Evolutionary conservation across 768 basidiomycete genomes (phyloP).

Genomic region (Tricholoma furcatifolium): DNA sequence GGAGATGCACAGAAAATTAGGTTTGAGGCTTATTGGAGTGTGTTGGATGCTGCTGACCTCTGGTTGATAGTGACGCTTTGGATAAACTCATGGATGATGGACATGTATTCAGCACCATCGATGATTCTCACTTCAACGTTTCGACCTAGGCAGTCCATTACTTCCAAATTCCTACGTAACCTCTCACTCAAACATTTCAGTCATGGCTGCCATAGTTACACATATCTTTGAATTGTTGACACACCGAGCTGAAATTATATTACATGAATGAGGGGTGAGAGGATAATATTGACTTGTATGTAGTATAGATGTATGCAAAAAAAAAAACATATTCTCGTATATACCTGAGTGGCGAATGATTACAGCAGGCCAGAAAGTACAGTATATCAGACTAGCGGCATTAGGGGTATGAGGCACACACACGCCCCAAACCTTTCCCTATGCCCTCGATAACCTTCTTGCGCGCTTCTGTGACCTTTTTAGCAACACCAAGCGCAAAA

Average conservation of each 20-base stretch:
- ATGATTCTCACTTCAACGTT: slow-evolving; percentile 76
- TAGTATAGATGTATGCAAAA: too few species aligned
- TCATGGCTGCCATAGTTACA: too few species aligned
- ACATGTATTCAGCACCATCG: slow-evolving; percentile 72
- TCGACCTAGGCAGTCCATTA: slow-evolving; percentile 30
- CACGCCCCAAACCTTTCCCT: slow-evolving; percentile 55
- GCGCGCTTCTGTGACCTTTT: slow-evolving; percentile 66
- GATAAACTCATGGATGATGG: slow-evolving; percentile 82
- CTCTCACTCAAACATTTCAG: too few species aligned
- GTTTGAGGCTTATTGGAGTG: slow-evolving; percentile 32
- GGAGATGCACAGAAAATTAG: slow-evolving; percentile 61
- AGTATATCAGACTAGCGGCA: too few species aligned
- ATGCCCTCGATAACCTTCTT: slow-evolving; percentile 72
- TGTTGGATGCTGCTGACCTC: slow-evolving; percentile 1
- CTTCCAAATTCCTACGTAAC: too few species aligned
- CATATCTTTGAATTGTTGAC: too few species aligned
- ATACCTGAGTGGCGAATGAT: too few species aligned
- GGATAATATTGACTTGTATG: too few species aligned
- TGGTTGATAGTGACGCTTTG: slow-evolving; percentile 59
- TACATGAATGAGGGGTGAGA: background rate
- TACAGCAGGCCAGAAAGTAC: too few species aligned
- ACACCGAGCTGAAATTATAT: too few species aligned
- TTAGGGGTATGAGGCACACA: slow-evolving; percentile 21
- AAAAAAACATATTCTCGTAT: too few species aligned
- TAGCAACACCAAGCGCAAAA: slow-evolving; percentile 57